Base-by-base conservation (phyloP, 768 basidiomycete species). In the Kwoniella sp. region DNA sequence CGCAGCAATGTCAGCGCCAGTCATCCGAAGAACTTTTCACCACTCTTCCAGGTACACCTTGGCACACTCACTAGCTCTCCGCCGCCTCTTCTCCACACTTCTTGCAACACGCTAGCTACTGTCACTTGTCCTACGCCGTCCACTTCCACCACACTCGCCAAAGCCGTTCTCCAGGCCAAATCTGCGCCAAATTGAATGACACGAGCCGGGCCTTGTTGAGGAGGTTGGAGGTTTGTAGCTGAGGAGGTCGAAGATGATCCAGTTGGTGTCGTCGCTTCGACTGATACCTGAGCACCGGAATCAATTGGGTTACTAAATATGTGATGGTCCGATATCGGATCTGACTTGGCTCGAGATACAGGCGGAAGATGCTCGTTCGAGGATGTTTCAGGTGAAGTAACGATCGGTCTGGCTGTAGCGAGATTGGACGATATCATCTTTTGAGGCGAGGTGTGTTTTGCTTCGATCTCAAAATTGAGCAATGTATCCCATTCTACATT, bases 1-100 rank as follows among this genome's bases (percentile, higher is more conserved):
- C 33, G n/a, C n/a, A n/a, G n/a, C n/a, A n/a, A n/a, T n/a, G n/a
- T n/a, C n/a, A n/a, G n/a, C n/a, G n/a, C n/a, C n/a, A n/a, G n/a
- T n/a, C n/a, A n/a, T n/a, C n/a, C n/a, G n/a, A n/a, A n/a, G n/a
- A n/a, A n/a, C n/a, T n/a, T n/a, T n/a, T n/a, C n/a, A n/a, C n/a
- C n/a, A n/a, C n/a, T n/a, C n/a, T n/a, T n/a, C n/a, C n/a, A n/a
- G n/a, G 33, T 33, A 33, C 33, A 33, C 33, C 33, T 6, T 1
- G 36, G 9, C 24, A 52, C 33, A 58, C 71, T 67, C 48, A 76
- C 74, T 19, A 67, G 63, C 50, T 72, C 74, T 9, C 74, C 74
- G 30, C 74, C 74, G 29, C 74, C 74, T 65, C 74, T 46, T 46
- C 60, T 64, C 74, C 74, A 76, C 1, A 76, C 66, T 46, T 76